A percentile compares a stretch with the other conserved stretches of the same genome.
These are phyloP conservation scores for Sporothrix mexicana DNA, from an alignment of 2,329 filamentous ascomycete species.

Conservation along the genomic window DNA sequence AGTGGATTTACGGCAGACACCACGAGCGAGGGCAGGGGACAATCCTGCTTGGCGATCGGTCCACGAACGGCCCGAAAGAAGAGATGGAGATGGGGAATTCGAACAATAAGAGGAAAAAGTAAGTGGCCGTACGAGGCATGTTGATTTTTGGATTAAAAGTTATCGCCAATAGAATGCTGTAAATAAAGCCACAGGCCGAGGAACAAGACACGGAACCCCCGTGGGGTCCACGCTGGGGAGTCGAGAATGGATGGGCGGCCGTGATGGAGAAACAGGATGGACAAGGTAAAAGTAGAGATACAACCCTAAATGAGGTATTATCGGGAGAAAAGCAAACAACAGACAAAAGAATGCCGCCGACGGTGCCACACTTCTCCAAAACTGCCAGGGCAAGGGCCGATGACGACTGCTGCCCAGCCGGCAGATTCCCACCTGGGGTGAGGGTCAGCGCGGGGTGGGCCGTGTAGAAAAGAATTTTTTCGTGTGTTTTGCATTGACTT, in stretches of 20 bases:
- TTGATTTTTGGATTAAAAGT: too few relatives aligned
- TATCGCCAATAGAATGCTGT: too few relatives aligned
- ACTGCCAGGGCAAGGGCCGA: neutral
- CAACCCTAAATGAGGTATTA: slow-evolving; percentile 19
- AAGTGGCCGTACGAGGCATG: too few relatives aligned
- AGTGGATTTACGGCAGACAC: neutral
- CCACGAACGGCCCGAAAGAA: slow-evolving; percentile 26
- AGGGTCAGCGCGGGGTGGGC: neutral
- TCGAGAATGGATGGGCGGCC: neutral
- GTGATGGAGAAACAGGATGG: neutral
- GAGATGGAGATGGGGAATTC: neutral
- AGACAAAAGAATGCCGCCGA: neutral
- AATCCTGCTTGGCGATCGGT: neutral
- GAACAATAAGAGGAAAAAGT: neutral
- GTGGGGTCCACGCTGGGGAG: neutral
- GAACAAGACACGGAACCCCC: neutral
- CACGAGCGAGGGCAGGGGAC: neutral
- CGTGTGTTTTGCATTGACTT: too few relatives aligned
- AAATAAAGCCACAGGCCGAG: too few relatives aligned
- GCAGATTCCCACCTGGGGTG: slow-evolving; percentile 9
- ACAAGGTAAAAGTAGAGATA: slow-evolving; percentile 9
- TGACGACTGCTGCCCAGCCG: neutral
- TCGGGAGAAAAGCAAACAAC: neutral
- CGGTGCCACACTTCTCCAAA: neutral
- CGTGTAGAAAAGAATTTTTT: neutral